phyloP scores from a whole-genome alignment of 345 rosid genomes.

The Salix brachista region DNA sequence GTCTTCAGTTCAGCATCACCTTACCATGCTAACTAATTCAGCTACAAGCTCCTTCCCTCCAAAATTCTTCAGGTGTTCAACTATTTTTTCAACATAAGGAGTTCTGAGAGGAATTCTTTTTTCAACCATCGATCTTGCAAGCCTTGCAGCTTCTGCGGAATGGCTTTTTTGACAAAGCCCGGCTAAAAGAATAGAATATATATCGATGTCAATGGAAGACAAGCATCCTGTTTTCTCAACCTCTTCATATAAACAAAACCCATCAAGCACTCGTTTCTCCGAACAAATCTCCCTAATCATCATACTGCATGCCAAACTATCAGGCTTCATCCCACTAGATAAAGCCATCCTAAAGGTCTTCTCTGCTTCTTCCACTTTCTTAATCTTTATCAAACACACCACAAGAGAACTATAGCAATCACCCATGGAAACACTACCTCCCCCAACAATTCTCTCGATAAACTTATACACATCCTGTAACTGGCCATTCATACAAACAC shows the following conservation, averaged over 20 bases:
- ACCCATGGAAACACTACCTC: slow-evolving; percentile 50
- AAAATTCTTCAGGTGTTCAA: slow-evolving; percentile 36
- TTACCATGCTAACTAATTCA: slow-evolving; percentile 24
- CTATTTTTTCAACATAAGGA: slow-evolving; percentile 36
- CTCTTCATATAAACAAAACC: slow-evolving; percentile 44
- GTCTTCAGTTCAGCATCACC: slow-evolving; percentile 11
- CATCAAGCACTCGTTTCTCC: slow-evolving; percentile 48
- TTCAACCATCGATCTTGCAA: slow-evolving; percentile 49
- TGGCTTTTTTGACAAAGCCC: slow-evolving; percentile 46
- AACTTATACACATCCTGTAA: slow-evolving; percentile 51
- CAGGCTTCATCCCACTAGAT: slow-evolving; percentile 51
- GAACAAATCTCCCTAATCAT: slow-evolving; percentile 59
- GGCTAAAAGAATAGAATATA: slow-evolving; percentile 46
- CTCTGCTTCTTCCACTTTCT: slow-evolving; percentile 56
- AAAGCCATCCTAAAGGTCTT: slow-evolving; percentile 47
- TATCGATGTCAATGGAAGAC: slow-evolving; percentile 57
- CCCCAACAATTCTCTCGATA: slow-evolving; percentile 48
- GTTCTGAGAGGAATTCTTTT: slow-evolving; percentile 40
- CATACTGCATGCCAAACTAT: slow-evolving; percentile 60
- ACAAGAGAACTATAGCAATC: slow-evolving; percentile 66
- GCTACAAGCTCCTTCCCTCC: slow-evolving; percentile 41
- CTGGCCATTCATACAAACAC: slow-evolving; percentile 46
- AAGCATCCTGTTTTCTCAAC: slow-evolving; percentile 45
- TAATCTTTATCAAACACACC: slow-evolving; percentile 44
- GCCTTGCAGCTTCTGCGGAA: slow-evolving; percentile 56